These are phyloP conservation scores for Thelonectria discophora DNA, from an alignment of 2,329 filamentous ascomycete species.

Conservation along the genomic window DNA sequence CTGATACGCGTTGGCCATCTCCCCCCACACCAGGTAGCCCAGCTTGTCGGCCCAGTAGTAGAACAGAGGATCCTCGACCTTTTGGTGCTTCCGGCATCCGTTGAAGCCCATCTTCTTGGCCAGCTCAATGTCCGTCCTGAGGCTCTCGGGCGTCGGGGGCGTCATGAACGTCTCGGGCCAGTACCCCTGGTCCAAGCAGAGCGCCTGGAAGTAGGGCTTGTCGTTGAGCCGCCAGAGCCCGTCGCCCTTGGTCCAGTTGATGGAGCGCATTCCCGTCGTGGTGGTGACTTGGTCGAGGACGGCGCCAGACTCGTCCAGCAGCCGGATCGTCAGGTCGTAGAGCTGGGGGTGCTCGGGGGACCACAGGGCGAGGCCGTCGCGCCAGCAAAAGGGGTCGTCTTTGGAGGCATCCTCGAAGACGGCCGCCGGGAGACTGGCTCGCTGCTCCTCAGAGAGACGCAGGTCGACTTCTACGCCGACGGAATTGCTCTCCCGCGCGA, in stretches of 20 bases:
- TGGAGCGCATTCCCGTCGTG: slow-evolving; percentile 67
- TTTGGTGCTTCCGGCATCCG: slow-evolving; percentile 71
- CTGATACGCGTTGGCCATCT: slow-evolving; percentile 72
- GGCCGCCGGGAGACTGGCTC: slow-evolving; percentile 49
- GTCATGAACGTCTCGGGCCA: slow-evolving; percentile 70
- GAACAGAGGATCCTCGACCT: slow-evolving; percentile 69
- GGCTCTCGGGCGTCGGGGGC: slow-evolving; percentile 57
- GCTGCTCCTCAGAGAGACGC: slow-evolving; percentile 55
- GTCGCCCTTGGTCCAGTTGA: slow-evolving; percentile 67
- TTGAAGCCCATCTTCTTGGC: slow-evolving; percentile 70
- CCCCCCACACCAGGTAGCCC: slow-evolving; percentile 70
- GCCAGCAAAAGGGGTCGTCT: slow-evolving; percentile 55
- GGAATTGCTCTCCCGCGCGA: slow-evolving; percentile 60
- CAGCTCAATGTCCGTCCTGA: slow-evolving; percentile 63
- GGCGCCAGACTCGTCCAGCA: slow-evolving; percentile 54
- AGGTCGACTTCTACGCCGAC: slow-evolving; percentile 58
- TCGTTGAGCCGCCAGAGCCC: slow-evolving; percentile 68
- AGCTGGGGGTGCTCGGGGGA: slow-evolving; percentile 66
- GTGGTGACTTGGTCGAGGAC: slow-evolving; percentile 66
- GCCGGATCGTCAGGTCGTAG: slow-evolving; percentile 63
- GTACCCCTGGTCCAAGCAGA: slow-evolving; percentile 70
- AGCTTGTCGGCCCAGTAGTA: slow-evolving; percentile 69
- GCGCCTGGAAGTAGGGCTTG: slow-evolving; percentile 66
- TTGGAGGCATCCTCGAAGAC: slow-evolving; percentile 47
- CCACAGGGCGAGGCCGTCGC: slow-evolving; percentile 68